Conservation (phyloP, 2,329 filamentous ascomycete genomes). For the Aaosphaeria arxii region DNA sequence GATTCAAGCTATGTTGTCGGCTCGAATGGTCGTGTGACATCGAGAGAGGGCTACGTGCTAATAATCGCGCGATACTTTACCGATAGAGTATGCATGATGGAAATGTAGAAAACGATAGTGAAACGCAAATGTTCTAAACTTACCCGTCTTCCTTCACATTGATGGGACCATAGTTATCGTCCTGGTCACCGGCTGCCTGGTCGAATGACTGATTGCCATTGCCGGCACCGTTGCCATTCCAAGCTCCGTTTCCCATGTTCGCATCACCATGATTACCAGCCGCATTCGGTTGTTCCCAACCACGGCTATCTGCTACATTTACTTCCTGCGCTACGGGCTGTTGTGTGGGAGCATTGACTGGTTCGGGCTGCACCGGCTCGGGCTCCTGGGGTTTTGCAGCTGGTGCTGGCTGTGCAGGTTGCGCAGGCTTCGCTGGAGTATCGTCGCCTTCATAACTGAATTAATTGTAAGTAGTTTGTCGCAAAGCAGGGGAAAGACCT, state of each 20-base stretch:
- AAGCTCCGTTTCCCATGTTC: conserved; percentile 28
- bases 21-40: too few relatives aligned
- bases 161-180: conserved; percentile 51
- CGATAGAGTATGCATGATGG: too few relatives aligned
- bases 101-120: too few relatives aligned
- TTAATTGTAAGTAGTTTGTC: conserved; percentile 55
- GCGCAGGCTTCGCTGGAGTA: conserved; percentile 26
- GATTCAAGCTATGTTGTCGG: too few relatives aligned
- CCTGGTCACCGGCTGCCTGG: conserved; percentile 26
- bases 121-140: conserved; percentile 43
- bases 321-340: conserved; percentile 1
- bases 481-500: not conserved
- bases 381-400: conserved; percentile 4
- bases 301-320: conserved; percentile 8
- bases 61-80: too few relatives aligned
- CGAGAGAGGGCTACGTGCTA: too few relatives aligned
- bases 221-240: conserved; percentile 11
- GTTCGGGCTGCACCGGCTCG: conserved; percentile 18
- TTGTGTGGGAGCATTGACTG: conserved; percentile 2
- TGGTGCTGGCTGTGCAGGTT: conserved; percentile 12
- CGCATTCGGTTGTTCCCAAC: conserved; percentile 14
- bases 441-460: conserved; percentile 39
- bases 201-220: conserved; percentile 30
- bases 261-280: conserved; percentile 19
- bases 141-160: conserved; percentile 91